Evolutionary conservation across 164 flowering plant species (phyloP), one percentile per base, ranked within the genome.

Genomic region (Tetrastigma voinierianum): DNA sequence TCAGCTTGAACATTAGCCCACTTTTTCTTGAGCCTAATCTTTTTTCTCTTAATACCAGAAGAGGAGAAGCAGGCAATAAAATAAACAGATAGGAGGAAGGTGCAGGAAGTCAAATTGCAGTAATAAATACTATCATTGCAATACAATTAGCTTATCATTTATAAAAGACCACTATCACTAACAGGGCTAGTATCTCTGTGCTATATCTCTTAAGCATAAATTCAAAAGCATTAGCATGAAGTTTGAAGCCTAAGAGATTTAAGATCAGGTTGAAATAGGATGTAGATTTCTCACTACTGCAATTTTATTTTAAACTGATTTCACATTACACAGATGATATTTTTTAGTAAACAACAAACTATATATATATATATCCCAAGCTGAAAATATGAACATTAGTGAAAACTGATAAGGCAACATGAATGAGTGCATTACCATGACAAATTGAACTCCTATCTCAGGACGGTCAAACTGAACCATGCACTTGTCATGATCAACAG

Each of bases 401-500:
- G 40, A 32, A 32, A 40, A 58, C 4, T 32, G 47, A 46, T 9
- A 16, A 62, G 1, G 51, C 43, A 7, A 13, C 48, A 8, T 45
- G 1, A 66, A 21, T 53, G 59, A 66, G 59, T 10, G 13, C 47
- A 54, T 67, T 90, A 95, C 99, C 97, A 72, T 77, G 62, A 95
- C 91, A 77, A 90, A 82, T 73, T 90, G 93, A 77, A 87, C 97
- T 21, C 97, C 99, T 20, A 92, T 72, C 15, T 90, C 91, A 60
- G 83, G 89, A 66, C 81, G 61, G 69, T 90, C 96, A 85, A 95
- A 95, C 82, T 89, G 97, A 80, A 95, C 76, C 71, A 93, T 84
- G 77, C 91, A 95, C 67, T 80, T 87, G 70, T 78, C 82, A 70
- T 78, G 87, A 68, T 92, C 96, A 67, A 90, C 93, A 54, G 94